Percentiles rank a stretch among this genome's conserved stretches.
Conservation (phyloP, 2,329 filamentous ascomycete genomes). For the Magnaporthiopsis rhizophila region DNA sequence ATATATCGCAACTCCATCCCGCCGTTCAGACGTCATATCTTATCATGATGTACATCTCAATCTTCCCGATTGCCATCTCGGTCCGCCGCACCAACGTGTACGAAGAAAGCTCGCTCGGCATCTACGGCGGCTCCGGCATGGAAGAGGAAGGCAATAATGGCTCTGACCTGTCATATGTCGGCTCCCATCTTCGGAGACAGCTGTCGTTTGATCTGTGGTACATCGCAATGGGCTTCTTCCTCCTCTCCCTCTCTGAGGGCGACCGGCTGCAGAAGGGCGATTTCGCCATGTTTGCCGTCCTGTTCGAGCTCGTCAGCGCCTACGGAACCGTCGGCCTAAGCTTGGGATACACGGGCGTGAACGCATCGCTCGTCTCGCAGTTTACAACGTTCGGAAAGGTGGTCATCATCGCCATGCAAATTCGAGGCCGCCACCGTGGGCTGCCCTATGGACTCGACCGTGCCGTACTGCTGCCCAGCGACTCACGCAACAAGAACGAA, state of each 20-base stretch:
- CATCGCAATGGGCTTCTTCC: slow-evolving; percentile 86
- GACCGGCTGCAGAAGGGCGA: slow-evolving; percentile 51
- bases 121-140: slow-evolving; percentile 50
- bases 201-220: slow-evolving; percentile 98
- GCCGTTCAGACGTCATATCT: slow-evolving; percentile 90
- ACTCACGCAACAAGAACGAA: slow-evolving; percentile 46
- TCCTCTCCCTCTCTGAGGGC: slow-evolving; percentile 86
- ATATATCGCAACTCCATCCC: slow-evolving; percentile 70
- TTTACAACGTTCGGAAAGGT: slow-evolving; percentile 69
- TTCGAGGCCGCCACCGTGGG: slow-evolving; percentile 61
- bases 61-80: slow-evolving; percentile 93
- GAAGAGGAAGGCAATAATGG: slow-evolving; percentile 38
- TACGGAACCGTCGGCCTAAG: slow-evolving; percentile 93
- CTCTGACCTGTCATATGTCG: slow-evolving; percentile 71
- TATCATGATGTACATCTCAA: slow-evolving; percentile 99
- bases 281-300: slow-evolving; percentile 60
- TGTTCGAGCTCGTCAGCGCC: slow-evolving; percentile 84
- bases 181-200: slow-evolving; percentile 84
- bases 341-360: slow-evolving; percentile 67
- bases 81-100: slow-evolving; percentile 94
- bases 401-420: slow-evolving; percentile 61
- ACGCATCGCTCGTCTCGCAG: slow-evolving; percentile 75
- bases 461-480: slow-evolving; percentile 51
- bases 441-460: slow-evolving; percentile 58
- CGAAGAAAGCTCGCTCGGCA: slow-evolving; percentile 78